These are phyloP conservation scores for Beauveria sp. DNA, from an alignment of 2,329 filamentous ascomycete species.

Conservation along the genomic window DNA sequence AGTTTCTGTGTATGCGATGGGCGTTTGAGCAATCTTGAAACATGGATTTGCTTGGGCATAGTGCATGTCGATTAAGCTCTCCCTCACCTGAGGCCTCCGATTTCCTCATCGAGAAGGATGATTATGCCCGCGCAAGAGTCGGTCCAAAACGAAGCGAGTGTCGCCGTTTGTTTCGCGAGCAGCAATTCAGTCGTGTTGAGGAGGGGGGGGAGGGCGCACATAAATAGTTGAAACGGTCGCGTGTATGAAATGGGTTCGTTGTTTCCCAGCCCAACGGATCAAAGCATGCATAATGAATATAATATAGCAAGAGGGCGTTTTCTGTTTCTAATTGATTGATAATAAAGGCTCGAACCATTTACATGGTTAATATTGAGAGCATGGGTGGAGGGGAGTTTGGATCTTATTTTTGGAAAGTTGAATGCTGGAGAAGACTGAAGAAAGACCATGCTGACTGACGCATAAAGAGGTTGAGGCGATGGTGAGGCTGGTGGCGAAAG, in stretches of 20 bases:
- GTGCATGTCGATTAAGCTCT: too few relatives aligned
- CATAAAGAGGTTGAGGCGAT: not conserved
- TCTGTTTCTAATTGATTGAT: too few relatives aligned
- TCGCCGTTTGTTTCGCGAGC: constrained; percentile 1
- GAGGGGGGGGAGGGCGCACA: not conserved
- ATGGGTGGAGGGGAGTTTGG: too few relatives aligned
- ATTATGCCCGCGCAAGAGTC: not conserved
- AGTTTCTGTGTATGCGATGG: not conserved
- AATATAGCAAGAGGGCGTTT: too few relatives aligned
- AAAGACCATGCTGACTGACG: not conserved
- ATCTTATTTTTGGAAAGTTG: too few relatives aligned
- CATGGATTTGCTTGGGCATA: not conserved
- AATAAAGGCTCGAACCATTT: too few relatives aligned
- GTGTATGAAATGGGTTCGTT: too few relatives aligned
- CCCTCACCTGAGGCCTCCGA: not conserved
- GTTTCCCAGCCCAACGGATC: too few relatives aligned
- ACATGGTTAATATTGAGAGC: too few relatives aligned
- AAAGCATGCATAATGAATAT: too few relatives aligned
- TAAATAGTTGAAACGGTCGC: not conserved
- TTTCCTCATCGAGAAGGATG: not conserved
- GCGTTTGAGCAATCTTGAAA: not conserved
- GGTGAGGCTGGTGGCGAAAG: not conserved
- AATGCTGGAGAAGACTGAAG: too few relatives aligned
- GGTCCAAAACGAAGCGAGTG: not conserved
- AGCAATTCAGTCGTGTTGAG: not conserved